A percentile compares a stretch with the other conserved stretches of the same genome.
Conservation (phyloP, 768 basidiomycete species). For the Psilocybe azurescens region DNA sequence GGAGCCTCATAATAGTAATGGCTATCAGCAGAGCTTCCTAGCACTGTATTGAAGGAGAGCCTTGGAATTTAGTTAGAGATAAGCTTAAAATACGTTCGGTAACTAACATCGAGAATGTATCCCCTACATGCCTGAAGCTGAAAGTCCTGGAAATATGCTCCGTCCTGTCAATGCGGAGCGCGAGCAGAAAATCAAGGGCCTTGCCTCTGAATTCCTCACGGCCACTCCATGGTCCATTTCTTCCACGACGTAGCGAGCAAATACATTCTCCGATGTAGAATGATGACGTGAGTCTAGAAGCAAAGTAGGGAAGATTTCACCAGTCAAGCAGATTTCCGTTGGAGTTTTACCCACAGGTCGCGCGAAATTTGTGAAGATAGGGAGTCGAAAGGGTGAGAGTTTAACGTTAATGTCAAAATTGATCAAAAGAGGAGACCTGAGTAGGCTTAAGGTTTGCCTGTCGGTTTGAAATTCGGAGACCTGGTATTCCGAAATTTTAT, state of each 20-base stretch:
- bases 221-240: background rate
- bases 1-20: too few species aligned
- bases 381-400: constrained; percentile 1
- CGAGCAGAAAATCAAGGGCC: background rate
- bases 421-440: background rate
- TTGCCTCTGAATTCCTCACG: background rate
- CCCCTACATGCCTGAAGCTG: too few species aligned
- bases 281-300: background rate
- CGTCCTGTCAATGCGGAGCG: background rate
- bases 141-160: background rate
- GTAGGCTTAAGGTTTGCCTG: constrained; percentile 1
- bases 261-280: background rate
- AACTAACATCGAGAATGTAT: background rate
- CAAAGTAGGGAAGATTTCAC: background rate
- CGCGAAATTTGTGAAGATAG: background rate
- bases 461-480: background rate
- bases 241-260: background rate
- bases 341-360: background rate
- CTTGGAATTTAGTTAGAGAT: background rate
- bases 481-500: background rate
- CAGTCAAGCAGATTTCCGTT: background rate
- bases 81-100: background rate
- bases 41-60: background rate
- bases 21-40: too few species aligned
- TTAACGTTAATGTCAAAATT: background rate